phyloP scores from a whole-genome alignment of 495 filamentous ascomycete genomes.

The Xylaria intraflava region DNA sequence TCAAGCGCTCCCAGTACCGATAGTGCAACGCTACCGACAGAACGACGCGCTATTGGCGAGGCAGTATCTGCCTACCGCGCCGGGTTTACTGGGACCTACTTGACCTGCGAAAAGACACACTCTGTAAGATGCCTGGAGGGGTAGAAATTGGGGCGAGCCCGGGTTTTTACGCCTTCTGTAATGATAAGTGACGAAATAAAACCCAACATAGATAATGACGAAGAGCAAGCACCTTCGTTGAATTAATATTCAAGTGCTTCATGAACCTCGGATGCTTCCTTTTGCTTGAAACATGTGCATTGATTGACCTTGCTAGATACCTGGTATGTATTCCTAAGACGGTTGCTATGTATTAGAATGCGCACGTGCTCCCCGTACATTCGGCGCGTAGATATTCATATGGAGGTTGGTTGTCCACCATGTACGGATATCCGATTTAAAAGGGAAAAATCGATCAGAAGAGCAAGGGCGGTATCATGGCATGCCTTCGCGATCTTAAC shows the following conservation, averaged over 20 bases:
- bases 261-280: neutral
- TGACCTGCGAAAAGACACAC: neutral
- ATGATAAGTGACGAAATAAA: slow-evolving; percentile 24
- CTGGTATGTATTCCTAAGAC: too few relatives aligned
- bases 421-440: too few relatives aligned
- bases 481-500: too few relatives aligned
- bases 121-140: slow-evolving; percentile 2
- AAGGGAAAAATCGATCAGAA: too few relatives aligned
- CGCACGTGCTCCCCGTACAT: too few relatives aligned
- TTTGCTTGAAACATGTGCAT: neutral
- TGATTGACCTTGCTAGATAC: too few relatives aligned
- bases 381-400: too few relatives aligned
- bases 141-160: slow-evolving; percentile 16
- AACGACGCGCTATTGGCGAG: neutral
- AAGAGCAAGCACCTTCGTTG: slow-evolving; percentile 2
- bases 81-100: neutral
- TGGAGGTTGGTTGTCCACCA: too few relatives aligned
- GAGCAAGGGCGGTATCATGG: too few relatives aligned
- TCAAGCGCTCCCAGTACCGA: neutral
- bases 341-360: too few relatives aligned
- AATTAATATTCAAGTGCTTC: slow-evolving; percentile 2
- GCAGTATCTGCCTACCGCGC: neutral
- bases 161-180: slow-evolving; percentile 20
- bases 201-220: slow-evolving; percentile 26
- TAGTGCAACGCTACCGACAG: neutral